phyloP scores from a whole-genome alignment of 2,329 filamentous ascomycete species.

The Ceratocystis variospora region DNA sequence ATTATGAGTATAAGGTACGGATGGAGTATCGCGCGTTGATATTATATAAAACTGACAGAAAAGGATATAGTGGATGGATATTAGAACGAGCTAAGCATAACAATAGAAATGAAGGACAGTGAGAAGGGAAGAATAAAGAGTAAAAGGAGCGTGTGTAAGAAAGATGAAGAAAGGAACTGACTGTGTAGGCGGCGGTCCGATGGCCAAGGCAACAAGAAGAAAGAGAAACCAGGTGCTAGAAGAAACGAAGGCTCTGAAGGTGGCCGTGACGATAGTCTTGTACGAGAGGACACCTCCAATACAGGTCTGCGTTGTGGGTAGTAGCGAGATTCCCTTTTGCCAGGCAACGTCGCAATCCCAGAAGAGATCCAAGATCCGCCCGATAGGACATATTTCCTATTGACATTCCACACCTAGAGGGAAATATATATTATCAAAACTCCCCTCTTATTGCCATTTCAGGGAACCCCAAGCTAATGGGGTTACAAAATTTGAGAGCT shows the following conservation, averaged over 20 bases:
- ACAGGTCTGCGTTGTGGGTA: not conserved
- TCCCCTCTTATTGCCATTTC: not conserved
- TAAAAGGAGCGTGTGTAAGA: constrained; percentile 3
- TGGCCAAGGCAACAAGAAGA: not conserved
- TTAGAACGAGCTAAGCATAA: not conserved
- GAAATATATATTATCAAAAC: not conserved
- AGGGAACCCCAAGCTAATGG: not conserved
- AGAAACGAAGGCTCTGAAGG: not conserved
- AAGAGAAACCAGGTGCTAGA: constrained; percentile 10
- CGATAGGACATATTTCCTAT: not conserved
- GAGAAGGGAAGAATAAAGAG: not conserved
- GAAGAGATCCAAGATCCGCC: not conserved
- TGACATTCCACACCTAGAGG: constrained; percentile 3
- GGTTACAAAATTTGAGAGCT: not conserved
- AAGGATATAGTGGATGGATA: not conserved
- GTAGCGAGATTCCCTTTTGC: not conserved
- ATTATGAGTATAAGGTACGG: not conserved
- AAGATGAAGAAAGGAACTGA: not conserved
- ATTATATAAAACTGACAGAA: not conserved
- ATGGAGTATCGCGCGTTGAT: not conserved
- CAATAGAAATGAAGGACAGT: constrained; percentile 2
- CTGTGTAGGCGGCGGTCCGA: not conserved
- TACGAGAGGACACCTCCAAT: not conserved
- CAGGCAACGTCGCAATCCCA: not conserved
- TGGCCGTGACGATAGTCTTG: constrained; percentile 2